Percentiles rank a stretch among this genome's conserved stretches.
phyloP scores from a whole-genome alignment of 139 green algal genomes.

The Micractinium conductrix region DNA sequence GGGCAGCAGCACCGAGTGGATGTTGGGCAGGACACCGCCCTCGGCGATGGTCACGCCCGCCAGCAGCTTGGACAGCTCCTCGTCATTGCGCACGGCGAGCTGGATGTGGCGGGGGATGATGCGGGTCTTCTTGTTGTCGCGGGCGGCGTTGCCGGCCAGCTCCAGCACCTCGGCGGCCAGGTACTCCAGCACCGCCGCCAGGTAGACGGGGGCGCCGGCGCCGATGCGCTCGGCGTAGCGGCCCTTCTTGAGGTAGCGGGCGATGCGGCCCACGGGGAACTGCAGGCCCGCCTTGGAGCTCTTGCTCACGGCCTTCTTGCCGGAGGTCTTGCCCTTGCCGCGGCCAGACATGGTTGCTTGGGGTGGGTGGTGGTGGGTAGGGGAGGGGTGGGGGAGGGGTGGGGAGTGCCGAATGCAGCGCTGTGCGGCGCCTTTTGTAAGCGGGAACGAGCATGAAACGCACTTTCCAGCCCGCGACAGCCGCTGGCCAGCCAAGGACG shows the following conservation, averaged over 20 bases:
- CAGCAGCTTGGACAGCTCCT: constrained; percentile 95
- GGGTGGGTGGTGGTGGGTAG: too few relatives aligned
- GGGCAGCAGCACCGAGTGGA: constrained; percentile 85
- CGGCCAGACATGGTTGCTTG: constrained; percentile 62
- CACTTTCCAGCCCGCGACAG: too few relatives aligned
- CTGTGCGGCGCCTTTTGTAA: too few relatives aligned
- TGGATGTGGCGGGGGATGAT: constrained; percentile 92
- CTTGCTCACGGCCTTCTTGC: constrained; percentile 83
- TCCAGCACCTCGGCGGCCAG: constrained; percentile 71
- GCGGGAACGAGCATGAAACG: too few relatives aligned
- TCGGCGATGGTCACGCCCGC: constrained; percentile 82
- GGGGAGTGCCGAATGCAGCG: too few relatives aligned
- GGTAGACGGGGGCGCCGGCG: constrained; percentile 36
- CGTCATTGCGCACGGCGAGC: constrained; percentile 92
- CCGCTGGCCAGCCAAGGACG: too few relatives aligned
- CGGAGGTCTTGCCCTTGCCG: constrained; percentile 71
- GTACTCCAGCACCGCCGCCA: constrained; percentile 70
- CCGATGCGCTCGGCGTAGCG: constrained; percentile 71
- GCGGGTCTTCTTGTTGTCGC: constrained; percentile 96
- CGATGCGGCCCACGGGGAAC: constrained; percentile 89
- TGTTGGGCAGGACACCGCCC: constrained; percentile 90
- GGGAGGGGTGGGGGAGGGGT: too few relatives aligned
- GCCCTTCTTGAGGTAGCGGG: constrained; percentile 87
- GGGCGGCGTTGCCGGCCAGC: constrained; percentile 67
- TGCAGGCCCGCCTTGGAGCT: constrained; percentile 90